Percentiles rank a stretch among this genome's conserved stretches.
These are phyloP conservation scores for Tanacetum coccineum DNA, from an alignment of 129 eudicot species.

Conservation along the genomic window DNA sequence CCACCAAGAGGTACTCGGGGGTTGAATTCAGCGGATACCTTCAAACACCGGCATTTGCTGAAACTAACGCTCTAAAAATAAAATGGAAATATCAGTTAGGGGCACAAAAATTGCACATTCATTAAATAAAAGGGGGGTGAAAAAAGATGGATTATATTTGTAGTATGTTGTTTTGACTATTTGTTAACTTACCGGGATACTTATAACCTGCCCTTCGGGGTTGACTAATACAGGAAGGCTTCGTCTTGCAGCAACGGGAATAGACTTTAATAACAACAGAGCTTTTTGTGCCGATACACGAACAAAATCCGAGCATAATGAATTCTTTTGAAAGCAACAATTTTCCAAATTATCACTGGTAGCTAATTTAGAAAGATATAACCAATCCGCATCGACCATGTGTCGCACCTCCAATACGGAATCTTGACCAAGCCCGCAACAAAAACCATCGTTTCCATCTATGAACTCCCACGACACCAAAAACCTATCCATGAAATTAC, in stretches of 20 bases:
- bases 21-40: conserved; percentile 48
- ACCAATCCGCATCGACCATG: conserved; percentile 89
- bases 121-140: neutral
- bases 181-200: conserved; percentile 56
- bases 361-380: conserved; percentile 63
- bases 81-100: conserved; percentile 5
- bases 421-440: conserved; percentile 39
- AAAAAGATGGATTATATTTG: neutral
- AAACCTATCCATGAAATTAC: conserved; percentile 80
- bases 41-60: conserved; percentile 51
- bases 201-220: conserved; percentile 45
- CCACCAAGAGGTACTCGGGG: conserved; percentile 86
- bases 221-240: conserved; percentile 70
- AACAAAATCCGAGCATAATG: conserved; percentile 23
- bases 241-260: conserved; percentile 92
- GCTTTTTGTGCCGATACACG: conserved; percentile 48
- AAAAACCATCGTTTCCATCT: conserved; percentile 14
- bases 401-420: conserved; percentile 52
- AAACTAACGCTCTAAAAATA: conserved; percentile 57
- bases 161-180: neutral
- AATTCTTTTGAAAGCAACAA: neutral
- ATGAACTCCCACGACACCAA: conserved; percentile 53
- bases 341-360: conserved; percentile 29
- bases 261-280: conserved; percentile 48
- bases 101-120: neutral